Conservation (phyloP, 768 basidiomycete species). For the Xanthoconium stramineum region DNA sequence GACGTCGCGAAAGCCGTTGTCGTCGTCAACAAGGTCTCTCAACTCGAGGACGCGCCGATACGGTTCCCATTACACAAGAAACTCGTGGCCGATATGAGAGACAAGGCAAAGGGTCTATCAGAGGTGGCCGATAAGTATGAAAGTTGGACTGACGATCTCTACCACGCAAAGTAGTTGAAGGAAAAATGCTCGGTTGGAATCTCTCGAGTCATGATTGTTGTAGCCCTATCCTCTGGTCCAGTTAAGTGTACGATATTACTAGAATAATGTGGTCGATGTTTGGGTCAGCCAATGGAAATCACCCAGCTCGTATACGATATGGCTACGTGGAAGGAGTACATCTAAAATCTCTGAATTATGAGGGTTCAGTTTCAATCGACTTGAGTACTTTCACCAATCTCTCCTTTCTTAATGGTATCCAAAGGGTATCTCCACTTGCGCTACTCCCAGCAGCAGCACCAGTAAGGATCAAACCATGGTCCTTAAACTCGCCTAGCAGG, state of each 20-base stretch:
- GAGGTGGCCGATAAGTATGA: conserved; percentile 11
- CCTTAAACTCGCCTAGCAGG: conserved; percentile 84
- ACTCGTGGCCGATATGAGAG: conserved; percentile 4
- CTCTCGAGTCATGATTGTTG: too few relatives aligned
- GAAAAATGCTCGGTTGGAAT: too few relatives aligned
- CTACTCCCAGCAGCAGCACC: conserved; percentile 40
- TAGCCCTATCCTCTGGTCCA: too few relatives aligned
- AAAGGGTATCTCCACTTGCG: conserved; percentile 58
- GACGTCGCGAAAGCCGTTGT: too few relatives aligned
- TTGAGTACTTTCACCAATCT: conserved; percentile 51
- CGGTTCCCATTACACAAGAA: conserved; percentile 20
- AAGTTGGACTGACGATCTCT: conserved; percentile 19
- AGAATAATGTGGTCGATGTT: too few relatives aligned
- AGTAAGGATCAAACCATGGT: conserved; percentile 78
- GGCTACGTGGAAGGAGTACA: neutral
- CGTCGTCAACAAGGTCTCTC: too few relatives aligned
- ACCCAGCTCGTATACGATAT: neutral
- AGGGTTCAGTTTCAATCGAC: conserved; percentile 22
- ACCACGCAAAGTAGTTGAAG: neutral
- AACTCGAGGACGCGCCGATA: conserved; percentile 8
- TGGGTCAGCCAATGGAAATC: too few relatives aligned
- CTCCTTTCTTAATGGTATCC: conserved; percentile 86
- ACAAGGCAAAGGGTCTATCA: conserved; percentile 13
- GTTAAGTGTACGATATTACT: too few relatives aligned
- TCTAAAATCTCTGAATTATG: conserved; percentile 3